phyloP scores from a whole-genome alignment of 306 rosid species.

The Prunus armeniaca region DNA sequence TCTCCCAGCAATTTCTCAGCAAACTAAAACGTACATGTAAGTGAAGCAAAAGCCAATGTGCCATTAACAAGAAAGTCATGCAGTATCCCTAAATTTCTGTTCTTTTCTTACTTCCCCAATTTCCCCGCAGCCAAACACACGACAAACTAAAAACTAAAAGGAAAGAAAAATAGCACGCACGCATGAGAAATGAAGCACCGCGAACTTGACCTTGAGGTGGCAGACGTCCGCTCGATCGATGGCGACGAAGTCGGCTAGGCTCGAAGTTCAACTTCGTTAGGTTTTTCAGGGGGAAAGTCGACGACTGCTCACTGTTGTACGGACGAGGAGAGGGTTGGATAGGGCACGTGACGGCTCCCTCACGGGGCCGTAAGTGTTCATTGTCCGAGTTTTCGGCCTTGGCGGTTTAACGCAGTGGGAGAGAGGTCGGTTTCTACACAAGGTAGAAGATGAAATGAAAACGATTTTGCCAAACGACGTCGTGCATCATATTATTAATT shows the following conservation, averaged over 20 bases:
- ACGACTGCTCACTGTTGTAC: background rate
- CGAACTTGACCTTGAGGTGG: constrained; percentile 80
- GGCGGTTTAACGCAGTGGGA: background rate
- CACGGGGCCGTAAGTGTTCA: constrained; percentile 29
- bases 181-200: constrained; percentile 74
- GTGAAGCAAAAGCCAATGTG: background rate
- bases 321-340: constrained; percentile 21
- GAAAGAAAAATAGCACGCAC: constrained; percentile 28
- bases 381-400: constrained; percentile 12
- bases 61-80: background rate
- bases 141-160: background rate
- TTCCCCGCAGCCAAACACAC: background rate
- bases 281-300: constrained; percentile 60
- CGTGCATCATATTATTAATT: background rate
- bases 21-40: too few relatives aligned
- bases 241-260: constrained; percentile 81
- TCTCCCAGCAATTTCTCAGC: background rate
- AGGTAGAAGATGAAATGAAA: background rate
- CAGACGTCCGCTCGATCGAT: constrained; percentile 86
- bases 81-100: background rate
- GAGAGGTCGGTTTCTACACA: background rate
- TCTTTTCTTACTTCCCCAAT: background rate
- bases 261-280: constrained; percentile 76
- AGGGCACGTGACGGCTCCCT: constrained; percentile 45
- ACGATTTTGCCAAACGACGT: background rate